A percentile compares a stretch with the other conserved stretches of the same genome.
Conservation (phyloP, 1,284 basidiomycete species). For the Pseudomicrostroma phylloplanum region DNA sequence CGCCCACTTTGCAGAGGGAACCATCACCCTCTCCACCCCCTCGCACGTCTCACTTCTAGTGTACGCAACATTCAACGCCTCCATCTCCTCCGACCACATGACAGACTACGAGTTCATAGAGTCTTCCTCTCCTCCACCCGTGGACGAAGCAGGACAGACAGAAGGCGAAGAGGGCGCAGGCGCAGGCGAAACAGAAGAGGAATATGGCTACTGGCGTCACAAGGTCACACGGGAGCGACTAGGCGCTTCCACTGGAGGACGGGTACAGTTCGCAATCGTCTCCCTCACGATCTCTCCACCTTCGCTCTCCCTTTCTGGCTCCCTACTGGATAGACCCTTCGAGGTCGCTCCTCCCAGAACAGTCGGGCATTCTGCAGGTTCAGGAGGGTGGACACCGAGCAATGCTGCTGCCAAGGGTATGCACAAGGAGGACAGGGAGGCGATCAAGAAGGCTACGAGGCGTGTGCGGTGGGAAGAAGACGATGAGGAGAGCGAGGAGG, state of each 20-base stretch:
- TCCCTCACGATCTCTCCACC: conserved; percentile 87
- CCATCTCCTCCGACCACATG: conserved; percentile 88
- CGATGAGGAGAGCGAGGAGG: background rate
- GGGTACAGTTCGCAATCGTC: conserved; percentile 79
- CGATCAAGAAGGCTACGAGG: background rate
- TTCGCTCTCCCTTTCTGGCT: conserved; percentile 87
- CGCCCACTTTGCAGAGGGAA: conserved; percentile 61
- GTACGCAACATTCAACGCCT: conserved; percentile 92
- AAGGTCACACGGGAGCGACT: conserved; percentile 65
- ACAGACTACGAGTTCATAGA: conserved; percentile 30
- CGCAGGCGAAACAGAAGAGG: conserved; percentile 45
- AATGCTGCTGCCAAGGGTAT: background rate
- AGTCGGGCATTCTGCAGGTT: background rate
- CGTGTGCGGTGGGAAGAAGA: conserved; percentile 4
- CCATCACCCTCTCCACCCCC: conserved; percentile 81
- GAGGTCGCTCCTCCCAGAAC: conserved; percentile 52
- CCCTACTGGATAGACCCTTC: conserved; percentile 78
- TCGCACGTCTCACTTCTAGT: conserved; percentile 89
- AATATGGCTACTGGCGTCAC: conserved; percentile 69
- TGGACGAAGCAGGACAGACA: conserved; percentile 18
- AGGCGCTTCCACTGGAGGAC: conserved; percentile 61
- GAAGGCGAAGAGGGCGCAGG: conserved; percentile 21
- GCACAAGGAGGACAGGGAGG: background rate
- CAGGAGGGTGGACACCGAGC: background rate
- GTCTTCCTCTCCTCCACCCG: background rate